Percentiles rank a stretch among this genome's conserved stretches.
These are phyloP conservation scores for Aureobasidium melanogenum DNA, from an alignment of 2,329 filamentous ascomycete species.

Conservation along the genomic window DNA sequence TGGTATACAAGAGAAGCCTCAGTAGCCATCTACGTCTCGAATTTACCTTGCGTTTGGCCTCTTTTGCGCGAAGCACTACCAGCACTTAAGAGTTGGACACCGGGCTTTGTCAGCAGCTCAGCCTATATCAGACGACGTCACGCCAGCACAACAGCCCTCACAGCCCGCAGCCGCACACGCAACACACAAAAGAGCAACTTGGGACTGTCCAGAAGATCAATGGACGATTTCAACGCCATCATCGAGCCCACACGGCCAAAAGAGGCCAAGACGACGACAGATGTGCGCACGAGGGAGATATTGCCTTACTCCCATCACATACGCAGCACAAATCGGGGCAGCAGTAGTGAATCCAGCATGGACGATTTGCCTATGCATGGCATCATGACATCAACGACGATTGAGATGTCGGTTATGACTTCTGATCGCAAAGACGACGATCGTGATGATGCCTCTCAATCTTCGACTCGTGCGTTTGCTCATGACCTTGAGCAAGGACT, in stretches of 20 bases:
- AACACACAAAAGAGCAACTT: not conserved
- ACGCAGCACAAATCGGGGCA: not conserved
- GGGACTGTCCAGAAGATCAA: not conserved
- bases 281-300: not conserved
- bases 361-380: conserved; percentile 8
- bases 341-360: conserved; percentile 1
- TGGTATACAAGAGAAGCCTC: conserved; percentile 42
- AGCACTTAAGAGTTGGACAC: conserved; percentile 11
- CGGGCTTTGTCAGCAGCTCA: conserved; percentile 4
- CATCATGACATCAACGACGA: conserved; percentile 13
- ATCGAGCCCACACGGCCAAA: not conserved
- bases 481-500: not conserved
- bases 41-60: conserved; percentile 46
- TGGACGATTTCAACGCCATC: conserved; percentile 6
- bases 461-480: not conserved
- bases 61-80: conserved; percentile 33
- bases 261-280: not conserved
- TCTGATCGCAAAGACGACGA: not conserved
- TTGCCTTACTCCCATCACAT: not conserved
- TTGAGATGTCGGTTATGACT: conserved; percentile 14
- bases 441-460: not conserved
- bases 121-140: not conserved
- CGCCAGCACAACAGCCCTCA: not conserved
- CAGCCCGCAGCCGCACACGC: not conserved
- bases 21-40: conserved; percentile 45